Base-by-base conservation (phyloP, 441 rosid genomes). In the Rhodomyrtus psidioides region DNA sequence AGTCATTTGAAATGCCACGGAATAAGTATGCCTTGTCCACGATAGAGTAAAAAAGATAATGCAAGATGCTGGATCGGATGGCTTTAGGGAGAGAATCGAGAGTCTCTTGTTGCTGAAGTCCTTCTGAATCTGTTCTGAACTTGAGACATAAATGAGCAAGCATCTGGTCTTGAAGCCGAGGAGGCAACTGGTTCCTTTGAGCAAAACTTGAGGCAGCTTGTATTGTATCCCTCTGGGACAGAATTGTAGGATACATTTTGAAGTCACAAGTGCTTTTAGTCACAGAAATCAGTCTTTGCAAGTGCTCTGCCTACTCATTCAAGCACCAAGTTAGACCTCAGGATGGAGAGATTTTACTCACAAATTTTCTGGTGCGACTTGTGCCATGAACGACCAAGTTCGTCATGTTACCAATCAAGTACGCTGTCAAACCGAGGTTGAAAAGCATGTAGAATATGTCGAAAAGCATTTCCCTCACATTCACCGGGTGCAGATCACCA, bases 321-420 rank as follows among this genome's bases (percentile, higher is more conserved):
- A 26, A 84, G 53, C 21, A 84, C 70, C 56, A 16, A 70, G 79
- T 70, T 70, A 21, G 79, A 70, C 79, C 79, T 34, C 21, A 6
- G 28, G 44, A 65, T 34, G 65, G 58, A 81, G 34, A 62, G 57
- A 60, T 65, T 53, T 62, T 55, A 91, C 98, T 93, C 85, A 95
- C 98, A 88, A 96, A 96, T 89, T 86, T 92, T 92, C 99, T 91
- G 53, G 99, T 96, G 84, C 98, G 94, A 54, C 97, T 94, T 2
- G 96, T 96, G 74, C 96, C 95, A 56, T 94, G 98, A 86, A 96
- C 99, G 82, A 94, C 96, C 92, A 96, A 89, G 93, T 93, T 95
- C 88, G 97, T 96, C 98, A 96, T 96, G 88, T 95, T 96, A 86
- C 99, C 99, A 55, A 95, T 96, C 91, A 96, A 90, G 88, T 95